Conservation (phyloP, 2,329 filamentous ascomycete species). For the Paecilomyces sp. region DNA sequence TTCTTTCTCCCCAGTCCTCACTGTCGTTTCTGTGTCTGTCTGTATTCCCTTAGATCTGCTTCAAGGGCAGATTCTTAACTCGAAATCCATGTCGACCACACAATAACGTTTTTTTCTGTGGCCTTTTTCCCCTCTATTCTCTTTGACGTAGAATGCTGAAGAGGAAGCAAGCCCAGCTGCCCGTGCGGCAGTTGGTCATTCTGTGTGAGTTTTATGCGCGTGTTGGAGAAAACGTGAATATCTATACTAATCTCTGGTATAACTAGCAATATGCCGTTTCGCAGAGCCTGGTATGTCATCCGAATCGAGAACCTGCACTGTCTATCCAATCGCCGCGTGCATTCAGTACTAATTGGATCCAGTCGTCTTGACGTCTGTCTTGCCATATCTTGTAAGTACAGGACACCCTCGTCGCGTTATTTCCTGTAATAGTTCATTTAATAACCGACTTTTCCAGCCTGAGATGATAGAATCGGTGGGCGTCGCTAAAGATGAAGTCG, state of each 20-base stretch:
- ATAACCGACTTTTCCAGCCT: constrained; percentile 42
- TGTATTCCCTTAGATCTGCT: background rate
- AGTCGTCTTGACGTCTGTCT: constrained; percentile 60
- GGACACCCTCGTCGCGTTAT: background rate
- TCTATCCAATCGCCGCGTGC: background rate
- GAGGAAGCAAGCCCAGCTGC: constrained; percentile 53
- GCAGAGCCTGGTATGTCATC: constrained; percentile 58
- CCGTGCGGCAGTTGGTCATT: constrained; percentile 68
- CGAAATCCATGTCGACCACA: background rate
- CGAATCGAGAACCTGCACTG: constrained; percentile 15
- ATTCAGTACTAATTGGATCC: background rate
- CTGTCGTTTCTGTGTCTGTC: background rate
- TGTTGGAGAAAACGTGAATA: constrained; percentile 11
- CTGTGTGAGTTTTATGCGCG: constrained; percentile 50
- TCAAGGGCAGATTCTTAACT: background rate
- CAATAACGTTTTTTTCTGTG: background rate
- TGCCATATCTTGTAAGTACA: constrained; percentile 47
- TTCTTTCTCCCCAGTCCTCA: background rate
- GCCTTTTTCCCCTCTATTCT: background rate
- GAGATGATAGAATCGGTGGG: constrained; percentile 81
- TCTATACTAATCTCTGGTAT: constrained; percentile 8
- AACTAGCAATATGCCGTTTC: constrained; percentile 65
- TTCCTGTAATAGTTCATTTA: constrained; percentile 1
- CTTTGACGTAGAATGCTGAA: constrained; percentile 7
- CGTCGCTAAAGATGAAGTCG: constrained; percentile 59